Evolutionary conservation across 2,329 filamentous ascomycete genomes (phyloP).

Genomic region (Arthrobotrys sinensis): DNA sequence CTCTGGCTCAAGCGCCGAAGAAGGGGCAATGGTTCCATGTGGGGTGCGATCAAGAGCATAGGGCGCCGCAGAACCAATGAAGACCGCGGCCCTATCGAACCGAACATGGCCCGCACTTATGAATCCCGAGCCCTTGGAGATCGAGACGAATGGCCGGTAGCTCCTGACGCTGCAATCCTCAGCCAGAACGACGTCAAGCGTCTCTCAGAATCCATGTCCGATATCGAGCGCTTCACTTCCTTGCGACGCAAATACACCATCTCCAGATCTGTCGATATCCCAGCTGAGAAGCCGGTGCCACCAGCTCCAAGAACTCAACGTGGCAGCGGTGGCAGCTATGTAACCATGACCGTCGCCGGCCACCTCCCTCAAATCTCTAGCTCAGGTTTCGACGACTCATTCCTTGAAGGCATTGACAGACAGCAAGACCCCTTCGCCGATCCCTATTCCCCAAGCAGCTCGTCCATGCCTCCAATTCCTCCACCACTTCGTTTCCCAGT

Average conservation of each 20-base stretch:
- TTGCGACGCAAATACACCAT: conserved; percentile 59
- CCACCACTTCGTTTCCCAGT: conserved; percentile 48
- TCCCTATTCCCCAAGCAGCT: conserved; percentile 43
- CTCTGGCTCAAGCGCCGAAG: conserved; percentile 47
- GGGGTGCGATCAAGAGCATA: conserved; percentile 7
- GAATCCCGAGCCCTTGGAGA: conserved; percentile 43
- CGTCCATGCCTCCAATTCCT: conserved; percentile 37
- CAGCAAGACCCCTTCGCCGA: conserved; percentile 48
- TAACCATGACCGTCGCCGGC: conserved; percentile 50
- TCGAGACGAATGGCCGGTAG: conserved; percentile 32
- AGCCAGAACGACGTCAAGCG: conserved; percentile 35
- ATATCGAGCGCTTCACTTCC: conserved; percentile 51
- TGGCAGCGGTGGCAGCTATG: conserved; percentile 43
- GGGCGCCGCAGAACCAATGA: conserved; percentile 9
- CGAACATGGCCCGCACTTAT: conserved; percentile 14
- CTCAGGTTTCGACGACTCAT: conserved; percentile 45
- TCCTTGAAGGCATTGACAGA: conserved; percentile 40
- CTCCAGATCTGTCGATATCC: conserved; percentile 51
- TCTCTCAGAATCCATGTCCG: conserved; percentile 39
- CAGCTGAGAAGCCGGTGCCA: conserved; percentile 21
- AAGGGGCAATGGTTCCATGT: conserved; percentile 10
- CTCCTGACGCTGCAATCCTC: conserved; percentile 42
- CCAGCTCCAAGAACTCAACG: background rate
- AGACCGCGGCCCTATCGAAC: conserved; percentile 42
- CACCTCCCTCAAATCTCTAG: conserved; percentile 44